Evolutionary conservation across 805 yeast species (phyloP).

Genomic region (Saccharomyces mikatae): DNA sequence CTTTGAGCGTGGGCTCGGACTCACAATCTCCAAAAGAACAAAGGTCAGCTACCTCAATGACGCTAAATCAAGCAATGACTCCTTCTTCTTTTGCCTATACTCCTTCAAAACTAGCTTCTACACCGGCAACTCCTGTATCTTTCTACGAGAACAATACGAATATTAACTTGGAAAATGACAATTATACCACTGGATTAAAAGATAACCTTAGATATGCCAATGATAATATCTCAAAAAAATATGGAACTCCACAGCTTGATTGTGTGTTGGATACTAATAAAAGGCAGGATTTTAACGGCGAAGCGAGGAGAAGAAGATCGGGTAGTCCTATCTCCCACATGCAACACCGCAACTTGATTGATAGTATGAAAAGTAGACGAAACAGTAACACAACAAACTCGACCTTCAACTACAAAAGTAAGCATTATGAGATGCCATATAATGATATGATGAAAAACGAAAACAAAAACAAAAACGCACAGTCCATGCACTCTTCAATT

Average conservation of each 20-base stretch:
- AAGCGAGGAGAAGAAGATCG: constrained; percentile 10
- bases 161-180: not conserved
- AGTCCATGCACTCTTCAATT: not conserved
- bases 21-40: constrained; percentile 21
- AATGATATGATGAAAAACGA: constrained; percentile 2
- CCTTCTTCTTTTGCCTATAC: constrained; percentile 21
- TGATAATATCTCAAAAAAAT: not conserved
- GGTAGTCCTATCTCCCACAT: constrained; percentile 10
- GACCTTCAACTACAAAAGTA: constrained; percentile 33
- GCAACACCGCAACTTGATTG: constrained; percentile 9
- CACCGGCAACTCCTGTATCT: constrained; percentile 22
- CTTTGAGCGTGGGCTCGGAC: constrained; percentile 11
- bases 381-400: constrained; percentile 10
- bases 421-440: constrained; percentile 31
- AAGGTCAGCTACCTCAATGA: constrained; percentile 20
- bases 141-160: constrained; percentile 3
- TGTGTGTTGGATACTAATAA: not conserved
- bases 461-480: not conserved
- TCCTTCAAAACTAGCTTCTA: constrained; percentile 18
- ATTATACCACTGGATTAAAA: constrained; percentile 1
- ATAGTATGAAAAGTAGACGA: not conserved
- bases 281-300: not conserved
- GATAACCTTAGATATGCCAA: not conserved
- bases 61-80: constrained; percentile 22
- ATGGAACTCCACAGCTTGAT: not conserved